These are phyloP conservation scores for Picea engelmannii DNA, from an alignment of 83 land plant species.

Conservation along the genomic window DNA sequence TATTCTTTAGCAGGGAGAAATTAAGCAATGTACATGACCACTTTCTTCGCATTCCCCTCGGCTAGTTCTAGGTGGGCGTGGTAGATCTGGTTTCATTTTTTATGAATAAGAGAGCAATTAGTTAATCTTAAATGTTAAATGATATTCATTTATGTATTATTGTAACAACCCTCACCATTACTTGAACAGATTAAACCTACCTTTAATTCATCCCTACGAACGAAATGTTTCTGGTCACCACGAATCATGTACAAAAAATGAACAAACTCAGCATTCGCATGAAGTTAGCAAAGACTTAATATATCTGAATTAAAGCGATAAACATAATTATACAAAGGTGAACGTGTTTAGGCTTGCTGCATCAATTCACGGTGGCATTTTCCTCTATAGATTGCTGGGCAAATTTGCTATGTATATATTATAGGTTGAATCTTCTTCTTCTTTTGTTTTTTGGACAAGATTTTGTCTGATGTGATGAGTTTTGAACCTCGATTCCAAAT, in stretches of 20 bases:
- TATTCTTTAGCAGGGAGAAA: not conserved
- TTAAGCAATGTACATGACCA: conserved; percentile 57
- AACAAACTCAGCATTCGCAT: not conserved
- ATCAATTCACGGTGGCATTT: not conserved
- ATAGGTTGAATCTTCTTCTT: too few species aligned
- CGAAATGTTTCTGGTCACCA: conserved; percentile 99
- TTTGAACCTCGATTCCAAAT: too few species aligned
- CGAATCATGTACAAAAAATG: conserved; percentile 63
- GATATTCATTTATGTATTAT: not conserved
- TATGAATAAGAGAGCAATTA: not conserved
- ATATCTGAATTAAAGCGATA: conserved; percentile 2
- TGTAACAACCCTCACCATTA: not conserved
- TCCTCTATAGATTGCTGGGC: too few species aligned
- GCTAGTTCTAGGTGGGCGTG: too few species aligned
- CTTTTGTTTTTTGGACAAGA: too few species aligned
- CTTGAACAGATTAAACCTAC: conserved; percentile 27
- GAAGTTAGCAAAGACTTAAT: not conserved
- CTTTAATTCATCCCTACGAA: conserved; percentile 91
- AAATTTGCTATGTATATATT: too few species aligned
- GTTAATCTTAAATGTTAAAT: not conserved
- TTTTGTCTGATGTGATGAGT: too few species aligned
- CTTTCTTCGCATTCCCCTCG: too few species aligned
- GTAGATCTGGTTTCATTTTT: not conserved
- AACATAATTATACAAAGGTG: not conserved
- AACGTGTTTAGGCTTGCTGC: not conserved